Evolutionary conservation across 148 eudicot species (phyloP).

Genomic region (Chenopodium quinoa): DNA sequence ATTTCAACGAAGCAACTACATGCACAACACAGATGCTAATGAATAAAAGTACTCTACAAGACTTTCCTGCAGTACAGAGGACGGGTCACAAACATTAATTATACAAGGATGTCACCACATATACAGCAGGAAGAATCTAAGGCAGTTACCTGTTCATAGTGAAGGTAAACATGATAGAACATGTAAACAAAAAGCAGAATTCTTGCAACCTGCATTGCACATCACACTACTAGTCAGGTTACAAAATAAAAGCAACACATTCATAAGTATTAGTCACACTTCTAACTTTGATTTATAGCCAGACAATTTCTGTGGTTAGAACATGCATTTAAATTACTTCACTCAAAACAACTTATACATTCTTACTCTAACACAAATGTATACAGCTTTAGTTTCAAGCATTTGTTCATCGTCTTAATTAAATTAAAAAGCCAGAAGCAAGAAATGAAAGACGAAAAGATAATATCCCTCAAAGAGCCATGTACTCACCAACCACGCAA

Average conservation of each 20-base stretch:
- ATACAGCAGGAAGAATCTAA: not conserved
- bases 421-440: not conserved
- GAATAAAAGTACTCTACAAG: not conserved
- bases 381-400: not conserved
- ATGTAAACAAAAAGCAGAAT: slow-evolving; percentile 92
- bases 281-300: not conserved
- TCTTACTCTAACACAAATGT: not conserved
- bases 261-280: not conserved
- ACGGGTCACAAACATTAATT: not conserved
- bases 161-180: slow-evolving; percentile 90
- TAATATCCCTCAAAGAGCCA: not conserved
- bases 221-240: slow-evolving; percentile 14
- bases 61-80: not conserved
- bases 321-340: not conserved
- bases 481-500: slow-evolving; percentile 91
- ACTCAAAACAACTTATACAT: not conserved
- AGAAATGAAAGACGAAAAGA: not conserved
- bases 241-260: not conserved
- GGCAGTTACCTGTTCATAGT: slow-evolving; percentile 77
- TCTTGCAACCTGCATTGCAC: slow-evolving; percentile 83
- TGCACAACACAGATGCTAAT: not conserved
- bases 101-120: not conserved
- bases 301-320: not conserved
- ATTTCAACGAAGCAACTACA: not conserved
- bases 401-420: not conserved